A percentile compares a stretch with the other conserved stretches of the same genome.
phyloP scores from a whole-genome alignment of 2,329 filamentous ascomycete genomes.

The Ophiognomonia clavigignenti-juglandacearum region DNA sequence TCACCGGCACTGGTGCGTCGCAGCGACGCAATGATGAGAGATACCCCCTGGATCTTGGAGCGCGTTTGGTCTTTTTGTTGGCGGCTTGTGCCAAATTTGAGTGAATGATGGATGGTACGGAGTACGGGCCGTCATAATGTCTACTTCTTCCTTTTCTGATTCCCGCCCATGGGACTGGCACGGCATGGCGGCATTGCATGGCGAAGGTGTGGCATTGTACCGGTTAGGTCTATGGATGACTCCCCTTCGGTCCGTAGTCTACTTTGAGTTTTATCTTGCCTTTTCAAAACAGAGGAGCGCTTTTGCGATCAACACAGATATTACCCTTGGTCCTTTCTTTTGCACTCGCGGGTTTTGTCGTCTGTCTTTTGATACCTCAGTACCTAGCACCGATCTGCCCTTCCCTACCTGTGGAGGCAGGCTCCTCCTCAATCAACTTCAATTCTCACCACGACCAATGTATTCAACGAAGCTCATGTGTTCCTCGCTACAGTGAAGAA shows the following conservation, averaged over 20 bases:
- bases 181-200: constrained; percentile 7
- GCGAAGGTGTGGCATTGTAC: constrained; percentile 1
- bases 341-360: neutral
- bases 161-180: neutral
- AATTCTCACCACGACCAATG: too few species aligned
- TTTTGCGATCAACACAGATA: constrained; percentile 12
- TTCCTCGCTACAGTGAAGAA: too few species aligned
- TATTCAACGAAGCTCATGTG: too few species aligned
- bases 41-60: constrained; percentile 9
- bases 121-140: constrained; percentile 13
- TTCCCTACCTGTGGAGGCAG: too few species aligned
- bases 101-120: neutral
- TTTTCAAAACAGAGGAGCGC: constrained; percentile 12
- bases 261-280: constrained; percentile 2
- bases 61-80: constrained; percentile 2
- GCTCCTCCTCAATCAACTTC: too few species aligned
- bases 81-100: constrained; percentile 1
- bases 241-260: constrained; percentile 1
- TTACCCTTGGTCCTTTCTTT: neutral
- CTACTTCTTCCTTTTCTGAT: constrained; percentile 9
- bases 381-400: too few species aligned
- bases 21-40: constrained; percentile 51
- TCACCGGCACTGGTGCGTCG: constrained; percentile 95
- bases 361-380: too few species aligned
- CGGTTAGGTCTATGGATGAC: neutral